Percentiles rank a stretch among this genome's conserved stretches.
These are phyloP conservation scores for Gaultheria prostrata DNA, from an alignment of 148 eudicot genomes.

Conservation along the genomic window DNA sequence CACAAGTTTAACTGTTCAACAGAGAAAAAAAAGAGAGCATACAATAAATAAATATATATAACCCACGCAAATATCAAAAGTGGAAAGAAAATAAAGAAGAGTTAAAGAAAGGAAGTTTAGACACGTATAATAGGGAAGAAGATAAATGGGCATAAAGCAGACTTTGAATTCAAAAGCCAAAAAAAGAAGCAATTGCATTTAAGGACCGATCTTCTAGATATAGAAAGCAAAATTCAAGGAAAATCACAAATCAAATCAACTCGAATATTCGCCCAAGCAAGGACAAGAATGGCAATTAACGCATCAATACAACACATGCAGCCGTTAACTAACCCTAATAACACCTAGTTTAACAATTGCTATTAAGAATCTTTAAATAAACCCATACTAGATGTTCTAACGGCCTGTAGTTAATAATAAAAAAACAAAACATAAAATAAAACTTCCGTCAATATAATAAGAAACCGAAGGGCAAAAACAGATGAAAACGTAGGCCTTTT, in stretches of 20 bases:
- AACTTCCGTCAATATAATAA: no score
- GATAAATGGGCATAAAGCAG: not conserved
- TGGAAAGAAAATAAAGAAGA: constrained; percentile 9
- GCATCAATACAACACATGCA: not conserved
- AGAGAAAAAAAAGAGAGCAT: not conserved
- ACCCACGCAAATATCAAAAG: not conserved
- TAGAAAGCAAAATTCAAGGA: constrained; percentile 5
- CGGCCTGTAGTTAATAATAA: not conserved
- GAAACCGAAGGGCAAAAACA: no score
- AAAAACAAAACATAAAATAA: no score
- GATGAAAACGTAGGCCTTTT: no score
- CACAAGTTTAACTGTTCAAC: not conserved
- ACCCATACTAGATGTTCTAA: not conserved
- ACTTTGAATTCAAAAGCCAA: not conserved
- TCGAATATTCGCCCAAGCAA: not conserved
- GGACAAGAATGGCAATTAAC: not conserved
- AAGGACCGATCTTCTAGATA: not conserved
- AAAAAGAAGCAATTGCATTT: not conserved
- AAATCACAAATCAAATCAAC: not conserved
- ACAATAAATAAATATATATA: not conserved
- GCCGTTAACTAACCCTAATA: not conserved
- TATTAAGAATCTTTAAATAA: not conserved
- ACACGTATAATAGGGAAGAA: not conserved
- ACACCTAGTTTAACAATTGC: not conserved
- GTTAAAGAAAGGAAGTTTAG: constrained; percentile 8